Conservation (phyloP, 495 filamentous ascomycete species). For the Hypoxylon fragiforme region DNA sequence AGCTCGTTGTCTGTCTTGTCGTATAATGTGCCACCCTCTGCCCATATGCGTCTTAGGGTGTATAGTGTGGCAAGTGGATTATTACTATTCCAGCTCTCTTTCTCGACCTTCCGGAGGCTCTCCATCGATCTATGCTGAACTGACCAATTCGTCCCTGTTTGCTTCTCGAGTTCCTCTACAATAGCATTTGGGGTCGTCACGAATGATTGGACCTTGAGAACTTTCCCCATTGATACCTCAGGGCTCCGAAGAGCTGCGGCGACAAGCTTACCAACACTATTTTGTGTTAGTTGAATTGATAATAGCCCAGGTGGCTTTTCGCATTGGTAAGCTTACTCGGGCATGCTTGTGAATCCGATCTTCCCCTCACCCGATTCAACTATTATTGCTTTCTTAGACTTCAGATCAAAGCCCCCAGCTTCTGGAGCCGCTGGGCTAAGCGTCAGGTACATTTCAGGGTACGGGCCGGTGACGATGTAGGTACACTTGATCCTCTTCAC, state of each 20-base stretch:
- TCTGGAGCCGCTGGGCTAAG: constrained; percentile 37
- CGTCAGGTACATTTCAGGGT: constrained; percentile 65
- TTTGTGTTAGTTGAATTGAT: constrained; percentile 8
- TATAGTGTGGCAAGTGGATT: constrained; percentile 56
- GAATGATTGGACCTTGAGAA: constrained; percentile 71
- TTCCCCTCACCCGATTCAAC: constrained; percentile 58
- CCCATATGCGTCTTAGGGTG: constrained; percentile 70
- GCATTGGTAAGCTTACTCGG: constrained; percentile 56
- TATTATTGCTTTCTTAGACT: constrained; percentile 59
- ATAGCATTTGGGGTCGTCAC: constrained; percentile 65
- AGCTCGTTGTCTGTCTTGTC: constrained; percentile 64
- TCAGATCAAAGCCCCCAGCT: constrained; percentile 59
- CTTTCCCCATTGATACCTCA: constrained; percentile 53
- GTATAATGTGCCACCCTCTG: constrained; percentile 71
- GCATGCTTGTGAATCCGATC: constrained; percentile 68
- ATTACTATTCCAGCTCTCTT: constrained; percentile 56
- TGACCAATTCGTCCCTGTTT: constrained; percentile 59
- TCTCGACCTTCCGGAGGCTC: constrained; percentile 56
- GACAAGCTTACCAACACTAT: constrained; percentile 68
- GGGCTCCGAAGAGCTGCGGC: constrained; percentile 61
- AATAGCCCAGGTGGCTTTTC: neutral
- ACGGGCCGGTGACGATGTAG: constrained; percentile 72
- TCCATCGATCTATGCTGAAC: constrained; percentile 58
- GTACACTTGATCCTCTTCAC: constrained; percentile 61
- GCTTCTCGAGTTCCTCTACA: constrained; percentile 65